These are phyloP conservation scores for Urostyla sp. DNA, from an alignment of 73 alveolate species.

Conservation along the genomic window DNA sequence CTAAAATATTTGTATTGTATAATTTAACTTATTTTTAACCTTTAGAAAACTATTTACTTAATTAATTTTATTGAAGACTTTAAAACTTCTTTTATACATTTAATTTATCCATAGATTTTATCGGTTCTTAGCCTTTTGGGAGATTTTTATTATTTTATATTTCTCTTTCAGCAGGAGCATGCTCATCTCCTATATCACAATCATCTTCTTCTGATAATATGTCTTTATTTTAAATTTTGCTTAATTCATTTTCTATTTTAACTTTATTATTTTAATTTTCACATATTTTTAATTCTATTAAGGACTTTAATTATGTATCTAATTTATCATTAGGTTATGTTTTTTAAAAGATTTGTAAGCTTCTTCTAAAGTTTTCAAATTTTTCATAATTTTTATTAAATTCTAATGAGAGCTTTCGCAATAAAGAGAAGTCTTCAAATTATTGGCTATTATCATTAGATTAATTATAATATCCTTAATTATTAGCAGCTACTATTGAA, in stretches of 20 bases:
- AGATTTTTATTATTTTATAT: neutral
- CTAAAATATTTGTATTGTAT: no score
- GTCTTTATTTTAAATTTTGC: conserved; percentile 18
- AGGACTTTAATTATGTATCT: neutral
- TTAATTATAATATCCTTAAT: conserved; percentile 6
- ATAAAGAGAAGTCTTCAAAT: conserved; percentile 26
- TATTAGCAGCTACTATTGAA: conserved; percentile 46
- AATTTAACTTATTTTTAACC: no score
- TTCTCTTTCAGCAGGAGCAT: conserved; percentile 19
- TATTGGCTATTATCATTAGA: conserved; percentile 21
- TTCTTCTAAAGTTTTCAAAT: conserved; percentile 19
- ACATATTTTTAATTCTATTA: neutral
- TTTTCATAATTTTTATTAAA: conserved; percentile 30
- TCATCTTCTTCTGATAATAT: neutral
- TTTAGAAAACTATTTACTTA: no score
- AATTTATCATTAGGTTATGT: neutral
- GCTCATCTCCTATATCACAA: conserved; percentile 40
- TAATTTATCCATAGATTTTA: neutral
- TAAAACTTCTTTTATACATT: neutral
- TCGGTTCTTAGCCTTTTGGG: neutral
- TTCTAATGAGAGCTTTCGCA: conserved; percentile 30
- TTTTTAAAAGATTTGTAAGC: conserved; percentile 16
- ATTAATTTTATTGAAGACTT: no score
- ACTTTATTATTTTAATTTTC: neutral
- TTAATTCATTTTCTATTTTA: conserved; percentile 7